Evolutionary conservation across 2,329 filamentous ascomycete species (phyloP).

Genomic region (Aureobasidium sp.): DNA sequence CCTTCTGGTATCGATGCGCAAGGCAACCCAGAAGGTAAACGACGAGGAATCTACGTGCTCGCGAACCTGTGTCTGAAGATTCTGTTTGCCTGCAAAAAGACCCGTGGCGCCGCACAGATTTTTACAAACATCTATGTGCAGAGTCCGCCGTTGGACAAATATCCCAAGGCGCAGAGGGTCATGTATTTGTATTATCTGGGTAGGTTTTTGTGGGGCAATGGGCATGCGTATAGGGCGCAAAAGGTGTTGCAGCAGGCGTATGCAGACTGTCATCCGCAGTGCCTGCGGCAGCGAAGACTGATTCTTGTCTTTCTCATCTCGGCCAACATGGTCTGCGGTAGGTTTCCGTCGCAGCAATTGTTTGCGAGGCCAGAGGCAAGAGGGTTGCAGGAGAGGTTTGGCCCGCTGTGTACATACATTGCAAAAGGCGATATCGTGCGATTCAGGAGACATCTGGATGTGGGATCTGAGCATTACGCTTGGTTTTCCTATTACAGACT

Average conservation of each 20-base stretch:
- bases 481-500: slow-evolving; percentile 75
- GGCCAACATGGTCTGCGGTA: slow-evolving; percentile 74
- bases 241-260: slow-evolving; percentile 74
- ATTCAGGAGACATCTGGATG: slow-evolving; percentile 63
- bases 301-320: slow-evolving; percentile 81
- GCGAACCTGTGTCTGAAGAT: slow-evolving; percentile 86
- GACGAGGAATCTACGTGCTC: slow-evolving; percentile 81
- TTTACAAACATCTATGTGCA: slow-evolving; percentile 81
- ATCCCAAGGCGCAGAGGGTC: slow-evolving; percentile 78
- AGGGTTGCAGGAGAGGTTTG: slow-evolving; percentile 59
- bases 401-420: slow-evolving; percentile 66
- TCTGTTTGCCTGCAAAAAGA: slow-evolving; percentile 80
- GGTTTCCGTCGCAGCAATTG: slow-evolving; percentile 64
- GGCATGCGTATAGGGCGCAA: slow-evolving; percentile 71
- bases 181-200: slow-evolving; percentile 94
- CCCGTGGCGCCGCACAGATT: slow-evolving; percentile 76
- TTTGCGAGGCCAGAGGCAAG: slow-evolving; percentile 64
- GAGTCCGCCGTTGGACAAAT: slow-evolving; percentile 72
- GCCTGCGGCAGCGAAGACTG: slow-evolving; percentile 60
- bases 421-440: slow-evolving; percentile 64
- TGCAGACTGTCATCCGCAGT: slow-evolving; percentile 56
- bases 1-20: slow-evolving; percentile 41
- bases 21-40: slow-evolving; percentile 71
- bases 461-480: slow-evolving; percentile 46
- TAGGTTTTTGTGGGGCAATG: slow-evolving; percentile 79